These are phyloP conservation scores for Peziza echinospora DNA, from an alignment of 495 filamentous ascomycete species.

Conservation along the genomic window DNA sequence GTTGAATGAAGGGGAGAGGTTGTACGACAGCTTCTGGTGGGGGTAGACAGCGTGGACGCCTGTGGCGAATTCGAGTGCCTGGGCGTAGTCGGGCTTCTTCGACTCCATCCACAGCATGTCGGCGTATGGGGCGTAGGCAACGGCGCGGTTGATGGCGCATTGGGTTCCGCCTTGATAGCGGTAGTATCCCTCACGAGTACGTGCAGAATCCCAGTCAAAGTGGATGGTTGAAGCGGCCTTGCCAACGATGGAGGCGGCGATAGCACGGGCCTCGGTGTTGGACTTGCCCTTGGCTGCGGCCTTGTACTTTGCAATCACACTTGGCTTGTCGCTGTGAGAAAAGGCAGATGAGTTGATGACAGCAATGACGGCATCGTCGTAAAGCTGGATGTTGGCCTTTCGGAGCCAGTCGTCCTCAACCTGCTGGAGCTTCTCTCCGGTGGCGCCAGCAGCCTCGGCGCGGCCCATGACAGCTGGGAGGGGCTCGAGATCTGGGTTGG, in stretches of 20 bases:
- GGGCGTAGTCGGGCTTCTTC: slow-evolving; percentile 77
- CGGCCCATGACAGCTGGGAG: slow-evolving; percentile 78
- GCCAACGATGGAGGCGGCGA: slow-evolving; percentile 66
- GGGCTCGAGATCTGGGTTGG: slow-evolving; percentile 64
- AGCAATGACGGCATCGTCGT: slow-evolving; percentile 71
- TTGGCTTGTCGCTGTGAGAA: slow-evolving; percentile 41
- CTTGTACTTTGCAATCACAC: slow-evolving; percentile 42
- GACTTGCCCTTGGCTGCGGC: slow-evolving; percentile 53
- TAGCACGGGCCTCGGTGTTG: slow-evolving; percentile 58
- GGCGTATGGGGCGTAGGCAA: slow-evolving; percentile 82
- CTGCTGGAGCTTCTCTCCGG: slow-evolving; percentile 57
- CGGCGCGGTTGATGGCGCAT: slow-evolving; percentile 74
- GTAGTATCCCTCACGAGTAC: slow-evolving; percentile 90
- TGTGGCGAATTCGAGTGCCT: slow-evolving; percentile 84
- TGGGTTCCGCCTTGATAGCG: slow-evolving; percentile 75
- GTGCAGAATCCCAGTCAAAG: slow-evolving; percentile 83
- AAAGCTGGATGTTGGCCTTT: slow-evolving; percentile 74
- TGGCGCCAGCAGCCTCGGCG: slow-evolving; percentile 66
- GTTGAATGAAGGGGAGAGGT: slow-evolving; percentile 96
- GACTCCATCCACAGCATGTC: slow-evolving; percentile 99
- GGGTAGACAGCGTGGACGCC: slow-evolving; percentile 91
- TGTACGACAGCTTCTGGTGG: slow-evolving; percentile 94
- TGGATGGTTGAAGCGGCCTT: slow-evolving; percentile 56
- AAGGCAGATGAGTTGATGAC: slow-evolving; percentile 41
- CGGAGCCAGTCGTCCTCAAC: slow-evolving; percentile 78